Percentiles rank a stretch among this genome's conserved stretches.
Evolutionary conservation across 768 basidiomycete species (phyloP).

Genomic region (Hortiboletus flavorubellus): DNA sequence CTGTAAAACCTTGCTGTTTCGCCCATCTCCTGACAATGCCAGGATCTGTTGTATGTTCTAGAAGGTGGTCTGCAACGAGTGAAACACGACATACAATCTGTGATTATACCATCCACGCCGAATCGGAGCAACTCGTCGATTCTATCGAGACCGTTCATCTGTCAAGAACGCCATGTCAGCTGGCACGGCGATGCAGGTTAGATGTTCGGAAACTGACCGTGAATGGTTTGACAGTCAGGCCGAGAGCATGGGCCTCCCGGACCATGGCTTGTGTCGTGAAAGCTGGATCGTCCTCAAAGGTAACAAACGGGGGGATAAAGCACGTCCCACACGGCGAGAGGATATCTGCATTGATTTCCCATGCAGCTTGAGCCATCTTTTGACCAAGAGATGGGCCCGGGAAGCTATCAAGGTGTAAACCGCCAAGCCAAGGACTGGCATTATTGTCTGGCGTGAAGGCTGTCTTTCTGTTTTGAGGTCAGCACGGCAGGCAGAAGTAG

Average conservation of each 20-base stretch:
- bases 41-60: conserved; percentile 41
- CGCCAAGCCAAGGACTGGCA: conserved; percentile 66
- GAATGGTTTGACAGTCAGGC: conserved; percentile 67
- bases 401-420: conserved; percentile 60
- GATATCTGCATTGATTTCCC: conserved; percentile 58
- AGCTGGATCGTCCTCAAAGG: conserved; percentile 41
- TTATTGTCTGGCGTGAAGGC: conserved; percentile 39
- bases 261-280: conserved; percentile 73
- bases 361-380: conserved; percentile 67
- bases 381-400: conserved; percentile 55
- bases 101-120: conserved; percentile 75
- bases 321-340: conserved; percentile 57
- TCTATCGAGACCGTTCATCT: conserved; percentile 63
- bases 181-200: not conserved
- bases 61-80: not conserved
- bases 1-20: conserved; percentile 47
- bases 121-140: conserved; percentile 57
- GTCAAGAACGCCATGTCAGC: not conserved
- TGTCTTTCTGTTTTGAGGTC: conserved; percentile 34
- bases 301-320: conserved; percentile 40
- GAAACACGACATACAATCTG: conserved; percentile 48
- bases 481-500: not conserved
- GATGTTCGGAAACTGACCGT: conserved; percentile 45
- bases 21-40: conserved; percentile 53
- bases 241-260: conserved; percentile 57